A percentile compares a stretch with the other conserved stretches of the same genome.
Conservation (phyloP, 169 alveolate genomes). For the Hammondia hammondi region DNA sequence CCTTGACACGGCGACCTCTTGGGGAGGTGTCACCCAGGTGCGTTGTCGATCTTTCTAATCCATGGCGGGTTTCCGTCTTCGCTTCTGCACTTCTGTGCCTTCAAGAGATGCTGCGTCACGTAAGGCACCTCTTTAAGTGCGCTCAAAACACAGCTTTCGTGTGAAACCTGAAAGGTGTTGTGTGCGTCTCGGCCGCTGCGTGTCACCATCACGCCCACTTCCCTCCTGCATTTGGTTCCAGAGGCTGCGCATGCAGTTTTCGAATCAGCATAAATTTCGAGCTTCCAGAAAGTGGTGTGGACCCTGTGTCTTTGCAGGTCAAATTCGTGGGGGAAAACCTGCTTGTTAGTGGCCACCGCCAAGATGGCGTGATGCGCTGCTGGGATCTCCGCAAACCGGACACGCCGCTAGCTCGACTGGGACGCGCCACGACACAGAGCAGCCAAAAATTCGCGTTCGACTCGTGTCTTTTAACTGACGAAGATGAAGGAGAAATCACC, state of each 20-base stretch:
- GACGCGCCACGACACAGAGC: constrained; percentile 3
- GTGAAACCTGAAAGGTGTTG: too few relatives aligned
- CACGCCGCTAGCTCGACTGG: constrained; percentile 46
- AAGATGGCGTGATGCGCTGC: constrained; percentile 55
- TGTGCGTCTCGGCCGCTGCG: too few relatives aligned
- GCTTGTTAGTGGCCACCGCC: constrained; percentile 67
- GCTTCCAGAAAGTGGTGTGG: too few relatives aligned
- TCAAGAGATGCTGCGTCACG: too few relatives aligned
- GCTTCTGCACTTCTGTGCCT: too few relatives aligned
- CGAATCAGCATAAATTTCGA: too few relatives aligned
- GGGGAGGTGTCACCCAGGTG: constrained; percentile 69
- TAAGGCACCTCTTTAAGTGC: too few relatives aligned
- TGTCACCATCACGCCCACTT: too few relatives aligned
- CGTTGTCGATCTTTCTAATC: not conserved
- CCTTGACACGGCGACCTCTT: constrained; percentile 10
- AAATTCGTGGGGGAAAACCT: constrained; percentile 32
- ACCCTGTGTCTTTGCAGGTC: constrained; percentile 28
- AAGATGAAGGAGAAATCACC: not conserved
- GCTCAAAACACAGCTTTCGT: too few relatives aligned
- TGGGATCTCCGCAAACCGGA: constrained; percentile 55
- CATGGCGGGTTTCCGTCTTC: not conserved
- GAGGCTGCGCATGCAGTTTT: too few relatives aligned
- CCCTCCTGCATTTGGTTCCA: too few relatives aligned
- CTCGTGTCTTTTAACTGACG: not conserved
- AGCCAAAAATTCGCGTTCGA: constrained; percentile 19